These are phyloP conservation scores for Thraustochytrium sp. DNA, from an alignment of 352 stramenopile species.

Conservation along the genomic window DNA sequence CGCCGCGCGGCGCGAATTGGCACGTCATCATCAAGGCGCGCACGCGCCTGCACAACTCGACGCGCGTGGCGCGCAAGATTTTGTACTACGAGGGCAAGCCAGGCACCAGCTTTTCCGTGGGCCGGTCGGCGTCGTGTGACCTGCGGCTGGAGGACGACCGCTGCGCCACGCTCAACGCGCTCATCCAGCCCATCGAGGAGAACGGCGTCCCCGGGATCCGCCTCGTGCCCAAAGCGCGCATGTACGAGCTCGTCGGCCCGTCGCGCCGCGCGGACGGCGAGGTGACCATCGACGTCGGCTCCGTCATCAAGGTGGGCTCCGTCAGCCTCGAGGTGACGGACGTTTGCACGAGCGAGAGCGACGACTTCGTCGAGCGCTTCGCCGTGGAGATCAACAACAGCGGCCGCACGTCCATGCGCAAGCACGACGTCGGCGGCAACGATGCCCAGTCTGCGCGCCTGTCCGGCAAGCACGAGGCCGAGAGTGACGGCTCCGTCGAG, in stretches of 20 bases:
- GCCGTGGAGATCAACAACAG: slow-evolving; percentile 4
- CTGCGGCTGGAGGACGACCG: slow-evolving; percentile 33
- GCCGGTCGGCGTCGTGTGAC: background rate
- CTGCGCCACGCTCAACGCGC: slow-evolving; percentile 4
- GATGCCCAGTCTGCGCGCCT: background rate
- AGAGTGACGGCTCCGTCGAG: slow-evolving; percentile 17
- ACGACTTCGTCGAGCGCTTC: slow-evolving; percentile 43
- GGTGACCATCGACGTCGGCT: background rate
- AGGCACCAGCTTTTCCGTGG: background rate
- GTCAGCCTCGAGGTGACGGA: slow-evolving; percentile 36
- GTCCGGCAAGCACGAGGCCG: slow-evolving; percentile 6
- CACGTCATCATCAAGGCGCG: slow-evolving; percentile 33
- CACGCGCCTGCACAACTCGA: slow-evolving; percentile 8
- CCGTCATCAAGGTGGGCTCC: slow-evolving; percentile 40
- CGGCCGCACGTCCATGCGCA: background rate
- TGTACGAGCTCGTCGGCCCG: slow-evolving; percentile 36
- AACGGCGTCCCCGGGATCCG: background rate
- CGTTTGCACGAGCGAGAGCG: slow-evolving; percentile 5
- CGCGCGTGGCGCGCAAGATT: background rate
- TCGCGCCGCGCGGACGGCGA: background rate
- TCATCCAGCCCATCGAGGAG: background rate
- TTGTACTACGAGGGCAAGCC: background rate
- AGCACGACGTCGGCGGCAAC: background rate
- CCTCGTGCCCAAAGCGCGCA: slow-evolving; percentile 19
- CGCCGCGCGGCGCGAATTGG: background rate